These are phyloP conservation scores for Boeremia lycopersici DNA, from an alignment of 2,329 filamentous ascomycete species.

Conservation along the genomic window DNA sequence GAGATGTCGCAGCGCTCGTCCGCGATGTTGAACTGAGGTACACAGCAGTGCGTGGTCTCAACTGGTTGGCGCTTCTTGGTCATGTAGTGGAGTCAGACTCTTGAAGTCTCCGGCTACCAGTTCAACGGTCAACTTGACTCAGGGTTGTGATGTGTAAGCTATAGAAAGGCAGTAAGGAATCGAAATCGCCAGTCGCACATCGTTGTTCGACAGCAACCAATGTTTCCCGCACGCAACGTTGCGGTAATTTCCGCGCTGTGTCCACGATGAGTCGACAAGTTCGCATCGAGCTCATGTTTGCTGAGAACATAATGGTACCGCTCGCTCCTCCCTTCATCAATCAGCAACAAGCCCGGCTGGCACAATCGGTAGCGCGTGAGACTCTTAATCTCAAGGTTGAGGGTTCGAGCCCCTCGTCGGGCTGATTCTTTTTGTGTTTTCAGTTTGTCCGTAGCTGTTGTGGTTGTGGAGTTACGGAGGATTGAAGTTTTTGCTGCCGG, in stretches of 20 bases:
- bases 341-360: slow-evolving; percentile 2
- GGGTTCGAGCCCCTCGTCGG: slow-evolving; percentile 10
- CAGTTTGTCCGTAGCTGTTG: background rate
- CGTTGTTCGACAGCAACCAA: no score
- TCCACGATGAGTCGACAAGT: no score
- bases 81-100: no score
- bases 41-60: no score
- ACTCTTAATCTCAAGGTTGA: slow-evolving; percentile 12
- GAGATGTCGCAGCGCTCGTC: no score
- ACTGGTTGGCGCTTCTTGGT: no score
- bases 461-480: background rate
- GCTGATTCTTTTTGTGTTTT: background rate
- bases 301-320: background rate
- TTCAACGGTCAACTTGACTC: no score
- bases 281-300: background rate
- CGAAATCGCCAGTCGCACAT: background rate
- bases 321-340: background rate
- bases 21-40: no score
- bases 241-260: background rate
- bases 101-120: no score
- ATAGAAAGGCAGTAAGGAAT: background rate
- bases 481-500: background rate
- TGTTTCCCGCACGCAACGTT: no score
- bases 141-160: no score
- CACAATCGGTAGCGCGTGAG: background rate